Percentiles rank a stretch among this genome's conserved stretches.
phyloP scores from a whole-genome alignment of 2,329 filamentous ascomycete genomes.

The Macrophomina pseudophaseolina region DNA sequence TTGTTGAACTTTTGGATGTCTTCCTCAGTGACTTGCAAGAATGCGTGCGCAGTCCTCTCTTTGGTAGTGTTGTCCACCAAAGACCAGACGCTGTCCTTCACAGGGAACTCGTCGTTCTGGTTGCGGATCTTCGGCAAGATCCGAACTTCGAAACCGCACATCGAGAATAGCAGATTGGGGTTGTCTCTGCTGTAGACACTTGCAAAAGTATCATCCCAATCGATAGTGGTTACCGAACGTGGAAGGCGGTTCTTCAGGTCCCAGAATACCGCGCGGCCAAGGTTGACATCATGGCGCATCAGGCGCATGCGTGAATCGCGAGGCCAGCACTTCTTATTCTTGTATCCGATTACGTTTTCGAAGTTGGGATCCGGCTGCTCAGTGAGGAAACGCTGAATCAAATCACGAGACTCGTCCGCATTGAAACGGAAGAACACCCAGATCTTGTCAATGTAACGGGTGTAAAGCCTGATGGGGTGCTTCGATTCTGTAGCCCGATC shows the following conservation, averaged over 20 bases:
- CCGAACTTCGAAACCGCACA: slow-evolving; percentile 97
- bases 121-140: slow-evolving; percentile 96
- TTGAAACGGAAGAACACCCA: slow-evolving; percentile 97
- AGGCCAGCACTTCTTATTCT: slow-evolving; percentile 99
- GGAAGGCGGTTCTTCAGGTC: slow-evolving; percentile 96
- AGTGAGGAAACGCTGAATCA: slow-evolving; percentile 96
- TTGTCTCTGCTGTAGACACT: slow-evolving; percentile 99
- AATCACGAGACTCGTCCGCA: slow-evolving; percentile 90
- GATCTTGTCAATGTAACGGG: slow-evolving; percentile 95
- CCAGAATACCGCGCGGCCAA: slow-evolving; percentile 98
- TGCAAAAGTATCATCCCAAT: slow-evolving; percentile 98
- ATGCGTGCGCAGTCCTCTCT: slow-evolving; percentile 95
- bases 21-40: slow-evolving; percentile 96
- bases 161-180: slow-evolving; percentile 94
- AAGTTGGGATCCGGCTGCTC: slow-evolving; percentile 99
- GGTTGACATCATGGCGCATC: slow-evolving; percentile 98
- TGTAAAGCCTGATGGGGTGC: slow-evolving; percentile 97
- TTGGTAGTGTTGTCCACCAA: slow-evolving; percentile 96
- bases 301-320: slow-evolving; percentile 96
- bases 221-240: slow-evolving; percentile 92
- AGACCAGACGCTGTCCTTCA: slow-evolving; percentile 98
- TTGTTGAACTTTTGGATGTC: slow-evolving; percentile 99
- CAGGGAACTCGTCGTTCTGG: slow-evolving; percentile 92
- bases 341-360: slow-evolving; percentile 98
- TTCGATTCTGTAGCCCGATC: slow-evolving; percentile 89